These are phyloP conservation scores for Phialophora expanda DNA, from an alignment of 2,329 filamentous ascomycete species.

Conservation along the genomic window DNA sequence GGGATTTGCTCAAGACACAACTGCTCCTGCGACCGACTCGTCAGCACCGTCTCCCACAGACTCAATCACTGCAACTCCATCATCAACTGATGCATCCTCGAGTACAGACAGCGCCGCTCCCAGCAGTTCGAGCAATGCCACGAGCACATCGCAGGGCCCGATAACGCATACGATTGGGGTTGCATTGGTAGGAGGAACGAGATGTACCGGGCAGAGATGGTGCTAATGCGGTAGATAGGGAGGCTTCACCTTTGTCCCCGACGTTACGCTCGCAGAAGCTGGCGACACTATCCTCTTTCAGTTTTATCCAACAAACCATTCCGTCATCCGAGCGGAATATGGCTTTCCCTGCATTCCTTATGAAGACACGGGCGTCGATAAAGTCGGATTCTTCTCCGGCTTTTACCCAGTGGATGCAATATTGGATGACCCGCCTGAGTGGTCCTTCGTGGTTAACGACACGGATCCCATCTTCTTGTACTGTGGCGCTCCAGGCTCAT, in stretches of 20 bases:
- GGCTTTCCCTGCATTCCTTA: conserved; percentile 68
- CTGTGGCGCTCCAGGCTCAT: conserved; percentile 70
- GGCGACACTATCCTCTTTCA: conserved; percentile 51
- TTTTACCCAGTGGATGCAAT: conserved; percentile 55
- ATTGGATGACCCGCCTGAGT: conserved; percentile 50
- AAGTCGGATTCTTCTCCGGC: conserved; percentile 62
- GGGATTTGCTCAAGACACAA: conserved; percentile 21
- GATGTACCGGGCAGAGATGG: background rate
- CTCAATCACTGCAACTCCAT: conserved; percentile 4
- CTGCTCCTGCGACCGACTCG: conserved; percentile 12
- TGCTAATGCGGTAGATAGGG: conserved; percentile 23
- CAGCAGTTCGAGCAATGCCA: conserved; percentile 17
- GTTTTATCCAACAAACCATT: conserved; percentile 69
- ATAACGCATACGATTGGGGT: conserved; percentile 37
- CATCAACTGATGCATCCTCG: conserved; percentile 3
- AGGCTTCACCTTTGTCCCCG: conserved; percentile 36
- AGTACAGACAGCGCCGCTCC: conserved; percentile 6
- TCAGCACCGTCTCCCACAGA: conserved; percentile 11
- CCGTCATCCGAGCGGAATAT: conserved; percentile 66
- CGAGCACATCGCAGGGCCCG: conserved; percentile 28
- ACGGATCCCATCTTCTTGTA: conserved; percentile 72
- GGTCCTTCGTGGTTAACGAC: conserved; percentile 59
- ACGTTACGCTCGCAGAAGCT: conserved; percentile 33
- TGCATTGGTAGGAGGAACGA: conserved; percentile 22
- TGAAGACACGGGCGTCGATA: conserved; percentile 56